These are phyloP conservation scores for Psilocybe sp. DNA, from an alignment of 768 basidiomycete genomes.

Conservation along the genomic window DNA sequence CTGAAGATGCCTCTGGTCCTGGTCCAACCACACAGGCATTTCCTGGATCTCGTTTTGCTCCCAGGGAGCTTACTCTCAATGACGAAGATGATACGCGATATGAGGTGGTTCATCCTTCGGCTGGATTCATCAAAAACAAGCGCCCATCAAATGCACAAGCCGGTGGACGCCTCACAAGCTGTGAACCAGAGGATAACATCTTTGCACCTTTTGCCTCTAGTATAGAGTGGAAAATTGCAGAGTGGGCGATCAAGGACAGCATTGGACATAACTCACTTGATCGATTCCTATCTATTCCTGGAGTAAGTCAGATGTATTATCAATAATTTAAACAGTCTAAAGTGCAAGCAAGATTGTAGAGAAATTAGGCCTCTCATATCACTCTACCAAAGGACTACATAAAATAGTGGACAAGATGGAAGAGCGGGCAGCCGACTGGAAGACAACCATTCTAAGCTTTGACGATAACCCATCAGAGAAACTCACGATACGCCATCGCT, in stretches of 20 bases:
- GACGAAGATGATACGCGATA: no score
- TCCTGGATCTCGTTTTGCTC: no score
- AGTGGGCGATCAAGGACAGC: constrained; percentile 23
- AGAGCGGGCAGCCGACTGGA: constrained; percentile 19
- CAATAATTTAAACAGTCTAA: background rate
- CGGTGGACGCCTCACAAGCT: no score
- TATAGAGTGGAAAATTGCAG: constrained; percentile 21
- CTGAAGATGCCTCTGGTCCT: no score
- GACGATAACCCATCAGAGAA: constrained; percentile 14
- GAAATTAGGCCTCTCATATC: constrained; percentile 22
- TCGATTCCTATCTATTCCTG: constrained; percentile 19
- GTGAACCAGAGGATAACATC: background rate
- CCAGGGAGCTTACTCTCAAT: no score
- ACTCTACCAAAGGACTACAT: constrained; percentile 15
- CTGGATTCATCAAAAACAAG: no score
- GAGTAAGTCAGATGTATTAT: constrained; percentile 10
- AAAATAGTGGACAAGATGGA: constrained; percentile 19
- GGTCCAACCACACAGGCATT: no score
- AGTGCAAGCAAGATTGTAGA: constrained; percentile 18
- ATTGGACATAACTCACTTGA: constrained; percentile 21
- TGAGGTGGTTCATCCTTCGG: no score
- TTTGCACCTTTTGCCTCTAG: constrained; percentile 20
- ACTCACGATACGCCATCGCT: constrained; percentile 12
- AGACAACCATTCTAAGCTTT: constrained; percentile 15
- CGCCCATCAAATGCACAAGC: no score